phyloP scores from a whole-genome alignment of 495 filamentous ascomycete genomes.

The Poronia punctata region DNA sequence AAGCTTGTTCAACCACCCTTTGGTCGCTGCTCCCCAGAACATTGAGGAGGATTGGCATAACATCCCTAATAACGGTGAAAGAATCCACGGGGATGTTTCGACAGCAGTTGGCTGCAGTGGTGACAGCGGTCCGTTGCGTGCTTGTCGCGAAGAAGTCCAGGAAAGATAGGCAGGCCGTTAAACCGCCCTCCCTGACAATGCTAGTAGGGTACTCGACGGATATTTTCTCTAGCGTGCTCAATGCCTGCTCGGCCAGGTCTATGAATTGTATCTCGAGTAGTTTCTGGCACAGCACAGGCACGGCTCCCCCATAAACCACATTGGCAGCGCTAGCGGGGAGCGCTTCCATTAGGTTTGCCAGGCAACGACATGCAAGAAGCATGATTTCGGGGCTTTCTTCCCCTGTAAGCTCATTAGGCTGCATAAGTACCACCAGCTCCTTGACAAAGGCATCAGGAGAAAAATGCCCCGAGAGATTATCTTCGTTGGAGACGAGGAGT shows the following conservation, averaged over 20 bases:
- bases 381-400: conserved; percentile 96
- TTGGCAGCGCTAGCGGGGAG: conserved; percentile 86
- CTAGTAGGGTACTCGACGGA: conserved; percentile 93
- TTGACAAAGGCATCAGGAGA: conserved; percentile 92
- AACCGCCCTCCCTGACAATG: conserved; percentile 91
- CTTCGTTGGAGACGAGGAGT: conserved; percentile 88
- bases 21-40: conserved; percentile 90
- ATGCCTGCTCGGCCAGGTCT: conserved; percentile 91
- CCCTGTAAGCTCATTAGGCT: conserved; percentile 72
- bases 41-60: conserved; percentile 89
- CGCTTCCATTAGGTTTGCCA: conserved; percentile 98
- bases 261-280: conserved; percentile 92
- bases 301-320: conserved; percentile 92
- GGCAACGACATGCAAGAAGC: conserved; percentile 91
- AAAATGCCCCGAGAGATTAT: conserved; percentile 93
- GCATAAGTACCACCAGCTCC: conserved; percentile 88
- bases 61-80: conserved; percentile 79
- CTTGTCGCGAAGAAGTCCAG: conserved; percentile 97
- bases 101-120: conserved; percentile 95
- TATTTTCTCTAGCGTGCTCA: conserved; percentile 96
- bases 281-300: conserved; percentile 90
- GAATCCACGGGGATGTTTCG: conserved; percentile 91
- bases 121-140: conserved; percentile 93
- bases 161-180: conserved; percentile 88
- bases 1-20: conserved; percentile 93